Conservation (phyloP, 1,139 yeast species). For the Wickerhamiella infanticola region DNA sequence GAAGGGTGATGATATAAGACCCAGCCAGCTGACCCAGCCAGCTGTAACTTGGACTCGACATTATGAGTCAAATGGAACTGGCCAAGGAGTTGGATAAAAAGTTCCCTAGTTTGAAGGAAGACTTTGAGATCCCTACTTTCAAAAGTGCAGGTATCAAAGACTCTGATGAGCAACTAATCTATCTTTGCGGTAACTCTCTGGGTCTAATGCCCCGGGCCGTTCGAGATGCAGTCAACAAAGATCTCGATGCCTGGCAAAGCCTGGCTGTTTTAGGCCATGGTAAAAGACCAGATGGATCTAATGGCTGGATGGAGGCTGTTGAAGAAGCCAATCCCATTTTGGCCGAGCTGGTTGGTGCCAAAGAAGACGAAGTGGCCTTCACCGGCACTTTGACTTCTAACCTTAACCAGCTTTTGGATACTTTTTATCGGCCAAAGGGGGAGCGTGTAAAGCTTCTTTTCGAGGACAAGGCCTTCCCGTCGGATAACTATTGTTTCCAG, state of each 20-base stretch:
- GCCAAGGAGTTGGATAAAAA: slow-evolving; percentile 24
- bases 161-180: slow-evolving; percentile 28
- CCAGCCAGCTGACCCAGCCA: too few relatives aligned
- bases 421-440: slow-evolving; percentile 55
- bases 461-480: slow-evolving; percentile 81
- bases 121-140: slow-evolving; percentile 46
- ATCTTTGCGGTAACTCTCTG: slow-evolving; percentile 81
- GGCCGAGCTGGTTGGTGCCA: slow-evolving; percentile 58
- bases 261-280: slow-evolving; percentile 81
- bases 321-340: slow-evolving; percentile 53
- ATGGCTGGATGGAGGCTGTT: slow-evolving; percentile 69
- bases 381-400: slow-evolving; percentile 82
- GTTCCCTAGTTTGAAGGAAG: slow-evolving; percentile 20
- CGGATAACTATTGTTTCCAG: slow-evolving; percentile 75
- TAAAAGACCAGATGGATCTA: slow-evolving; percentile 36
- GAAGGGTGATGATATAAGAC: too few relatives aligned
- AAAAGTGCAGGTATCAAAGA: slow-evolving; percentile 25
- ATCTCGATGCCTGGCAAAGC: slow-evolving; percentile 65
- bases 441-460: slow-evolving; percentile 54
- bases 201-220: slow-evolving; percentile 73
- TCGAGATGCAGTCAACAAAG: slow-evolving; percentile 41
- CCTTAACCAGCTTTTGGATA: slow-evolving; percentile 53
- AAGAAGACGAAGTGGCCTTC: slow-evolving; percentile 53
- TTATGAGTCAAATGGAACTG: slow-evolving; percentile 6
- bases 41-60: too few relatives aligned